phyloP scores from a whole-genome alignment of 2,329 filamentous ascomycete genomes.

The Aureobasidium mangrovei region DNA sequence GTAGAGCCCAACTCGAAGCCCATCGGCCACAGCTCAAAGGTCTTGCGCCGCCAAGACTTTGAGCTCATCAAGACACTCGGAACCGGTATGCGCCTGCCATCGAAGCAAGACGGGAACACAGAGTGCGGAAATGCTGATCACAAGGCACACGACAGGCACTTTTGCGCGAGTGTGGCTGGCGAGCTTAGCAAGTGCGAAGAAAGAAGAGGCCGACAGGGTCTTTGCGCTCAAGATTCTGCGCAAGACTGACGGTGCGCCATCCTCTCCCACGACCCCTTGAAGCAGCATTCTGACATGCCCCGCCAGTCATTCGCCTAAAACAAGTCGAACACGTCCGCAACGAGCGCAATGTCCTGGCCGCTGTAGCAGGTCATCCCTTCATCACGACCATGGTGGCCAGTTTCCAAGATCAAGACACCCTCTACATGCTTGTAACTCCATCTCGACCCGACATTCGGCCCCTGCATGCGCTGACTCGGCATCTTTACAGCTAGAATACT shows the following conservation, averaged over 20 bases:
- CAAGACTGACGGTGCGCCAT: constrained; percentile 41
- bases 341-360: constrained; percentile 68
- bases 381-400: constrained; percentile 71
- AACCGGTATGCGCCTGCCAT: constrained; percentile 47
- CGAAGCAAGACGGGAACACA: not conserved
- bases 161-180: constrained; percentile 79
- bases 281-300: constrained; percentile 11
- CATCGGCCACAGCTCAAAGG: constrained; percentile 39
- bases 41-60: constrained; percentile 52
- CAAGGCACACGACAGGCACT: constrained; percentile 45
- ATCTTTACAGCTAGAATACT: constrained; percentile 56
- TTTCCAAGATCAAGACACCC: constrained; percentile 68
- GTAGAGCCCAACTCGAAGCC: constrained; percentile 36
- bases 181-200: constrained; percentile 46
- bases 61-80: constrained; percentile 65
- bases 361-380: constrained; percentile 73
- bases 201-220: constrained; percentile 54
- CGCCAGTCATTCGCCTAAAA: constrained; percentile 65
- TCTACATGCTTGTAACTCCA: constrained; percentile 61
- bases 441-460: not conserved
- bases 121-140: not conserved
- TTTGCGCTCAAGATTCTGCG: constrained; percentile 75
- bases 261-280: not conserved
- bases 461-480: not conserved
- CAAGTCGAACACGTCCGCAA: constrained; percentile 81